A percentile compares a stretch with the other conserved stretches of the same genome.
Evolutionary conservation across 805 yeast species (phyloP).

Genomic region (Pachysolen tannophilus): DNA sequence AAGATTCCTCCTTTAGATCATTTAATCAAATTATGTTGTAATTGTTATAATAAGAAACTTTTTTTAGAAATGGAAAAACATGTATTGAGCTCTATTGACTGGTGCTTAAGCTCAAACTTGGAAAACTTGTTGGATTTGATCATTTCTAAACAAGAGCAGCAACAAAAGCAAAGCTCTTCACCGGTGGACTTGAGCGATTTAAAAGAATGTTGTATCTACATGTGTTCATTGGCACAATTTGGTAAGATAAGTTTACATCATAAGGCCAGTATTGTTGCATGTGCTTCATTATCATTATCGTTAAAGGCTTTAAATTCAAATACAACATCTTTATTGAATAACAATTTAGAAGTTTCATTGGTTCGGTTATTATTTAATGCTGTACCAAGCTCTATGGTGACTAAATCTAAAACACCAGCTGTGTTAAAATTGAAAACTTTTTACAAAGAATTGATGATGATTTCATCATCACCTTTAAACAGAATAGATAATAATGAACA

Average conservation of each 20-base stretch:
- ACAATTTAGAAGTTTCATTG: conserved; percentile 20
- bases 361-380: conserved; percentile 10
- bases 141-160: conserved; percentile 22
- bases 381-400: conserved; percentile 6
- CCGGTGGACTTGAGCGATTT: conserved; percentile 35
- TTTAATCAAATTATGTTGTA: conserved; percentile 48
- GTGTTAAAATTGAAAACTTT: background rate
- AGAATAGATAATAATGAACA: background rate
- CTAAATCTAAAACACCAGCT: conserved; percentile 1
- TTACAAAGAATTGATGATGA: background rate
- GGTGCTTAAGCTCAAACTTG: conserved; percentile 60
- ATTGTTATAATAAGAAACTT: conserved; percentile 45
- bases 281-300: conserved; percentile 42
- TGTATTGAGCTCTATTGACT: conserved; percentile 51
- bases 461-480: background rate
- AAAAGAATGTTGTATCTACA: conserved; percentile 47
- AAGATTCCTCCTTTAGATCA: conserved; percentile 48
- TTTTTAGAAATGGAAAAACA: conserved; percentile 66
- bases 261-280: conserved; percentile 36
- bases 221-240: conserved; percentile 62
- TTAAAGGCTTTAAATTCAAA: conserved; percentile 35
- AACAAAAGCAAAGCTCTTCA: conserved; percentile 13
- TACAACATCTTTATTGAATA: conserved; percentile 28
- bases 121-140: conserved; percentile 57
- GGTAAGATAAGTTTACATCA: conserved; percentile 46